Percentiles rank a stretch among this genome's conserved stretches.
phyloP scores from a whole-genome alignment of 768 basidiomycete genomes.

The Suillus ampliporus region DNA sequence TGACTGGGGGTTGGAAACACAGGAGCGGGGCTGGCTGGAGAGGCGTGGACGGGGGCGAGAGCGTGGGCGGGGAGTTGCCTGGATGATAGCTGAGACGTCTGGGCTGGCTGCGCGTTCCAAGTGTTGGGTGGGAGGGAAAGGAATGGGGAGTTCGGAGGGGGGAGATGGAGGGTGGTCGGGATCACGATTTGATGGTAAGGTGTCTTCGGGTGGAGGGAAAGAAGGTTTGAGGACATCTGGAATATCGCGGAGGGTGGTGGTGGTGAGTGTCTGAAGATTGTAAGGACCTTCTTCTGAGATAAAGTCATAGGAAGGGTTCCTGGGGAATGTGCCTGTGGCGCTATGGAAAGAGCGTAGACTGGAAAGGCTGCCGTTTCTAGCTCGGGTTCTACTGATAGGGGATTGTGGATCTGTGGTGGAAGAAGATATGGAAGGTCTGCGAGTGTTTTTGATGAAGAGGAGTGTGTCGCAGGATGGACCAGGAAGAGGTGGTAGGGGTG shows the following conservation, averaged over 20 bases:
- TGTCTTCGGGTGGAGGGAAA: conserved; percentile 23
- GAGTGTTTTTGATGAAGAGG: background rate
- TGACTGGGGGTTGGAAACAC: conserved; percentile 23
- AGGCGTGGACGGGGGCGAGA: conserved; percentile 20
- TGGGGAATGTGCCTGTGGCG: background rate
- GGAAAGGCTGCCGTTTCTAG: background rate
- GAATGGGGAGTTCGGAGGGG: conserved; percentile 13
- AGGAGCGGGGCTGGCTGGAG: conserved; percentile 24
- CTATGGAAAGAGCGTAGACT: conserved; percentile 2
- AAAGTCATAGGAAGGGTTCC: background rate
- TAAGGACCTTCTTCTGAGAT: conserved; percentile 9
- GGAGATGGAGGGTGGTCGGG: conserved; percentile 24
- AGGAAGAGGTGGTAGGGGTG: conserved; percentile 70
- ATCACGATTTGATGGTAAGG: no score
- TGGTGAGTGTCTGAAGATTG: background rate
- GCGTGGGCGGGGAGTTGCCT: conserved; percentile 43
- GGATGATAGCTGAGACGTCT: conserved; percentile 47
- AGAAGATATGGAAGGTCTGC: background rate
- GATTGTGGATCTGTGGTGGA: background rate
- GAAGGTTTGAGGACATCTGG: background rate
- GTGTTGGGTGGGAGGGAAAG: conserved; percentile 20
- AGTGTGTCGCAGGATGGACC: conserved; percentile 49
- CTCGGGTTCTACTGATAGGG: background rate
- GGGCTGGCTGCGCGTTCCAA: conserved; percentile 37
- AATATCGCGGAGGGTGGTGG: background rate